Percentiles rank a stretch among this genome's conserved stretches.
These are phyloP conservation scores for Coccomyxa subellipsoidea DNA, from an alignment of 163 green algal species.

Conservation along the genomic window DNA sequence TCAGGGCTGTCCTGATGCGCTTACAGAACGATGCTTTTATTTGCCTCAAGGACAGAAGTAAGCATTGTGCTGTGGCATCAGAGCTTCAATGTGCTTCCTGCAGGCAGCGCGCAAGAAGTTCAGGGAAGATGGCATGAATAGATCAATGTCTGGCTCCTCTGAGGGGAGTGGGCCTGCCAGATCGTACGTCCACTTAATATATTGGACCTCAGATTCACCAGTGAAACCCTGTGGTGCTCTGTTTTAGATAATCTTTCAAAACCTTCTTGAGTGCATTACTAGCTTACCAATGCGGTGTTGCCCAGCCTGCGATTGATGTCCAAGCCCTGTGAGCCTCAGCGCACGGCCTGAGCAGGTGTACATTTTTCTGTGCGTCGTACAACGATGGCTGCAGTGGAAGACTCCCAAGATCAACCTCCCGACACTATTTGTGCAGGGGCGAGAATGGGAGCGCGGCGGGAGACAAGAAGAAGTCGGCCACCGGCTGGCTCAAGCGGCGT, in stretches of 20 bases:
- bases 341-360: no score
- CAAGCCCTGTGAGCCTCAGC: no score
- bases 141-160: background rate
- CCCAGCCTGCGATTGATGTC: no score
- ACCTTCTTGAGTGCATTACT: no score
- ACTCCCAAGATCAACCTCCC: background rate
- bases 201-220: no score
- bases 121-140: background rate
- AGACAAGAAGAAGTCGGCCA: slow-evolving; percentile 1
- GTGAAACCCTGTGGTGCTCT: no score
- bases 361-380: no score
- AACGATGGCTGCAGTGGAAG: no score
- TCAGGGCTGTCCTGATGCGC: no score
- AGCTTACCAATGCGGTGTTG: no score
- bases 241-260: no score
- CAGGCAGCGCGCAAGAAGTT: background rate
- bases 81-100: background rate
- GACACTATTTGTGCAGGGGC: background rate
- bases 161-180: background rate
- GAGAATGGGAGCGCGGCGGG: background rate
- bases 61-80: background rate
- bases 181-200: background rate
- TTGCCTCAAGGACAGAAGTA: background rate
- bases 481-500: slow-evolving; percentile 10
- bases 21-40: no score